These are phyloP conservation scores for Scheffersomyces amazonensis DNA, from an alignment of 805 yeast species.

Conservation along the genomic window DNA sequence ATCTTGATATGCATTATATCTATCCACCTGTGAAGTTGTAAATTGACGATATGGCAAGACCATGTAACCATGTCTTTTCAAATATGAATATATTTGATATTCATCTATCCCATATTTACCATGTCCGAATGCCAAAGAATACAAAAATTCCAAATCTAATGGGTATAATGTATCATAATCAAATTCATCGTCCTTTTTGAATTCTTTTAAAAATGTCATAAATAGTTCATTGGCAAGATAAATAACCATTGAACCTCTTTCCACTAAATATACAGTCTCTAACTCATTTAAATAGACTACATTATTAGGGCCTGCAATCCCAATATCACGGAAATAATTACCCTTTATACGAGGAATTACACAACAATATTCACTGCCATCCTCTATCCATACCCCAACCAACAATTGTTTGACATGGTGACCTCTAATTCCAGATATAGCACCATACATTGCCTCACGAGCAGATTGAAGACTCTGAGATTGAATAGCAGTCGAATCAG, in stretches of 20 bases:
- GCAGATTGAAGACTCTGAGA: constrained; percentile 46
- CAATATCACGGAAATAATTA: constrained; percentile 69
- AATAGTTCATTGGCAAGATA: constrained; percentile 14
- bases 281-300: constrained; percentile 54
- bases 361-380: constrained; percentile 14
- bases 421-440: constrained; percentile 53
- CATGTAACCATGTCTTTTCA: constrained; percentile 77
- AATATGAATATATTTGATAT: constrained; percentile 66
- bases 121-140: constrained; percentile 45
- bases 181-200: constrained; percentile 14
- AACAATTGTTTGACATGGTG: constrained; percentile 46
- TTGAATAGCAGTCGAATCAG: constrained; percentile 68
- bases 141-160: constrained; percentile 63
- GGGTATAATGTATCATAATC: constrained; percentile 17
- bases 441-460: constrained; percentile 68
- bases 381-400: constrained; percentile 45
- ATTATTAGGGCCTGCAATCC: constrained; percentile 41
- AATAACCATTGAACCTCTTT: constrained; percentile 59
- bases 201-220: constrained; percentile 10
- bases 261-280: constrained; percentile 75
- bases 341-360: constrained; percentile 58
- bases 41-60: constrained; percentile 31
- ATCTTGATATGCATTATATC: neutral
- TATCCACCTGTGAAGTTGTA: neutral
- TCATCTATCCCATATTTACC: constrained; percentile 42